Conservation (phyloP, 2,329 filamentous ascomycete genomes). For the Cercospora sp. region DNA sequence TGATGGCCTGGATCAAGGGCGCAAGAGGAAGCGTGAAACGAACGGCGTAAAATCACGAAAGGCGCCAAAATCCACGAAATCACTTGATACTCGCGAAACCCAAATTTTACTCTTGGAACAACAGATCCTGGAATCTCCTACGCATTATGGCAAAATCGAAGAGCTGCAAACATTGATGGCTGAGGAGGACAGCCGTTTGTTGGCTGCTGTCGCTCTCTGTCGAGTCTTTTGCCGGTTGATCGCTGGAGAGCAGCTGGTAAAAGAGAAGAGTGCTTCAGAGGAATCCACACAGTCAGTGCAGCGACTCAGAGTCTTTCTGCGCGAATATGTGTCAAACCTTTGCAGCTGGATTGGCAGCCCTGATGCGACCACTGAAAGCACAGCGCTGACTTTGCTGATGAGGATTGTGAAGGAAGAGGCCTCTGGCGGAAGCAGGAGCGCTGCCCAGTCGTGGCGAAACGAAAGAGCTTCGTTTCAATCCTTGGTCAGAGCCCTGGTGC, state of each 20-base stretch:
- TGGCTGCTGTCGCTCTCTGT: conserved; percentile 78
- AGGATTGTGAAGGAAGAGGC: conserved; percentile 77
- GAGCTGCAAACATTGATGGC: conserved; percentile 61
- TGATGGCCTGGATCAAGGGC: conserved; percentile 32
- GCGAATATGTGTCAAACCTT: conserved; percentile 61
- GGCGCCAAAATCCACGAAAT: conserved; percentile 43
- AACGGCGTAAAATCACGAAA: conserved; percentile 36
- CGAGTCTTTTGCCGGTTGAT: conserved; percentile 82
- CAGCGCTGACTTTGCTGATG: conserved; percentile 78
- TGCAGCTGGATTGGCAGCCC: conserved; percentile 60
- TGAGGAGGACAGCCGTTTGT: conserved; percentile 55
- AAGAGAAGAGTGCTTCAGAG: conserved; percentile 65
- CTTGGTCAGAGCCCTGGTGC: conserved; percentile 64
- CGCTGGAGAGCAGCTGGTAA: conserved; percentile 68
- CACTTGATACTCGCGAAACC: conserved; percentile 36
- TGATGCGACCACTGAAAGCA: conserved; percentile 63
- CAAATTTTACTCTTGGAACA: conserved; percentile 75
- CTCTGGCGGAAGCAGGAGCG: conserved; percentile 50
- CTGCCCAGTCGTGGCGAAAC: conserved; percentile 69
- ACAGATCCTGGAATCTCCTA: conserved; percentile 79
- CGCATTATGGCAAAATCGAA: conserved; percentile 89
- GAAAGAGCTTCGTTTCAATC: conserved; percentile 58
- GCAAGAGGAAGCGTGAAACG: conserved; percentile 48
- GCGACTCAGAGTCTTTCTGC: conserved; percentile 76
- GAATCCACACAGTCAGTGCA: conserved; percentile 72